These are phyloP conservation scores for Gaertneriomyces sp. DNA, from an alignment of 192 early-diverging fungal species.

Conservation along the genomic window DNA sequence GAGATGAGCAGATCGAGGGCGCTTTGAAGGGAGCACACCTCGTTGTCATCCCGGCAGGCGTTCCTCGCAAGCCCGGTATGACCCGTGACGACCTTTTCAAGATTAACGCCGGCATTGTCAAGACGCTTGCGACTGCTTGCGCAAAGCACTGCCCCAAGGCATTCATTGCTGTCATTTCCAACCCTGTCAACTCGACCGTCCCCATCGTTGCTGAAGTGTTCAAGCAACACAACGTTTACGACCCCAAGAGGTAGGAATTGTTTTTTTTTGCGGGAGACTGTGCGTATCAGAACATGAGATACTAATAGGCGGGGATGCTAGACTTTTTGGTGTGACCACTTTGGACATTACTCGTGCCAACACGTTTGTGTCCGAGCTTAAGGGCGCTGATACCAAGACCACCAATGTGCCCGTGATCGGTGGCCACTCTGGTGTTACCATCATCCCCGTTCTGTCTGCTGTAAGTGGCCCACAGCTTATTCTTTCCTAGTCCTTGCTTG, in stretches of 20 bases:
- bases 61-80: constrained; percentile 69
- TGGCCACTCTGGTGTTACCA: constrained; percentile 68
- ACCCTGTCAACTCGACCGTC: constrained; percentile 68
- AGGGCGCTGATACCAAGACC: constrained; percentile 37
- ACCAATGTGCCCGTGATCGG: constrained; percentile 56
- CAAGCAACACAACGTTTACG: constrained; percentile 55
- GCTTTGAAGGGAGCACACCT: constrained; percentile 53
- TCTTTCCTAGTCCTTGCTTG: constrained; percentile 1
- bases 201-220: constrained; percentile 64
- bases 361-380: constrained; percentile 54
- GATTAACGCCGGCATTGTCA: constrained; percentile 65
- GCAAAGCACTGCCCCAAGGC: constrained; percentile 66
- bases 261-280: not conserved
- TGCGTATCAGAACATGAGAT: not conserved
- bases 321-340: constrained; percentile 61
- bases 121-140: constrained; percentile 50
- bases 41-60: constrained; percentile 64
- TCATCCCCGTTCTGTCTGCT: constrained; percentile 56
- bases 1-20: constrained; percentile 46
- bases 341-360: constrained; percentile 60
- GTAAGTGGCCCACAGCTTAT: constrained; percentile 29
- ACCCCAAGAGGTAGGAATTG: constrained; percentile 49
- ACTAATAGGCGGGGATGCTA: not conserved
- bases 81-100: constrained; percentile 69
- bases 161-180: constrained; percentile 61